phyloP scores from a whole-genome alignment of 495 filamentous ascomycete species.

The Geopyxis carbonaria region DNA sequence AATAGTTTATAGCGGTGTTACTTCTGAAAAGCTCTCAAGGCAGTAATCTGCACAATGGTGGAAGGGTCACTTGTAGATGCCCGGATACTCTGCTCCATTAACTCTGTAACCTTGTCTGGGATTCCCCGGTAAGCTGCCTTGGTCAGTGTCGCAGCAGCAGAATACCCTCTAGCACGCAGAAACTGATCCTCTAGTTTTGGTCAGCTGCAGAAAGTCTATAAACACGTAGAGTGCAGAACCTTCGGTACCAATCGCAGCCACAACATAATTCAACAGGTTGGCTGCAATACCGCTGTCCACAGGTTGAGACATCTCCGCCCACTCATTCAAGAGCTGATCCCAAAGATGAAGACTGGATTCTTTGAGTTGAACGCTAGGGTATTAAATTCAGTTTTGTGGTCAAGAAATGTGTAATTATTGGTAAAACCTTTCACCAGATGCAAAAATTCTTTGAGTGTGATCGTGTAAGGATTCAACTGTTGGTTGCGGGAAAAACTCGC shows the following conservation, averaged over 20 bases:
- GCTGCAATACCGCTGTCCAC: slow-evolving; percentile 48
- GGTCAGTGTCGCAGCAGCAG: slow-evolving; percentile 59
- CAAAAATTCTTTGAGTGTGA: slow-evolving; percentile 8
- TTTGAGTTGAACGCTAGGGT: slow-evolving; percentile 30
- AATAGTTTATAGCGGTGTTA: slow-evolving; percentile 42
- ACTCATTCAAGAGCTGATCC: slow-evolving; percentile 63
- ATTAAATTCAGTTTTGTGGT: no score
- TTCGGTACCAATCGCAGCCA: slow-evolving; percentile 52
- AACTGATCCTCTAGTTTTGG: slow-evolving; percentile 36
- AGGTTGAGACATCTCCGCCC: slow-evolving; percentile 50
- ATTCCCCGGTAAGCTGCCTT: slow-evolving; percentile 38
- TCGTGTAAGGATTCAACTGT: slow-evolving; percentile 20
- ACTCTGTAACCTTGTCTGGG: slow-evolving; percentile 38
- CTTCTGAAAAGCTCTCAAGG: slow-evolving; percentile 74
- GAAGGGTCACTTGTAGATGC: slow-evolving; percentile 56
- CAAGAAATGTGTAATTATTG: slow-evolving; percentile 10
- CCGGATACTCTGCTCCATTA: slow-evolving; percentile 60
- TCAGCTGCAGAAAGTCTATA: no score
- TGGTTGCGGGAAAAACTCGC: slow-evolving; percentile 33
- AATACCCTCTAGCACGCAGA: slow-evolving; percentile 66
- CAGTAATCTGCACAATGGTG: slow-evolving; percentile 80
- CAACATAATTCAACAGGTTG: slow-evolving; percentile 59
- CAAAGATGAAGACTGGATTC: slow-evolving; percentile 74
- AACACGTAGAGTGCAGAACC: no score
- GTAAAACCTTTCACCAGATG: slow-evolving; percentile 13